Evolutionary conservation across 2,329 filamentous ascomycete species (phyloP), one percentile per base, ranked within the genome.

Genomic region (Penicillium sp.): DNA sequence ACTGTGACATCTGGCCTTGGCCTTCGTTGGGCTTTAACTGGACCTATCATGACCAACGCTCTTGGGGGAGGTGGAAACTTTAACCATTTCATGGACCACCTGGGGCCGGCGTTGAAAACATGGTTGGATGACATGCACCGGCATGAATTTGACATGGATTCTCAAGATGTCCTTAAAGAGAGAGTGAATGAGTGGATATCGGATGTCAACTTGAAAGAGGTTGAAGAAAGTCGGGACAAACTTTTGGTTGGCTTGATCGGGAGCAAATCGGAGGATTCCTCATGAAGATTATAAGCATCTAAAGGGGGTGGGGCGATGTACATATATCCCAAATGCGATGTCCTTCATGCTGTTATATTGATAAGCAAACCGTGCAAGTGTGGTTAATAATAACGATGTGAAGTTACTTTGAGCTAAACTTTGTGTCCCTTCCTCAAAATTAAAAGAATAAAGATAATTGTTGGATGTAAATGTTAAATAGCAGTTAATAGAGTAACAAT

Each of bases 1-100:
- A 60, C 62, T 8, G 37, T 63, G 33, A 62, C 61, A 6, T 62
- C 61, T 21, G 57, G 59, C 7, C 53, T 63, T 31, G 59, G 62
- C 9, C 54, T 62, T 65, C 19, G 67, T 10, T 61, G 58, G 57
- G 57, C 62, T 1, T 43, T 64, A 10, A 54, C 49, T 15, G 63
- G 63, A 27, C 27, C 27, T 27, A 27, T 27, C 8, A 27, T 27
- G 27, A 27, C 27, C 27, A 66, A 65, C 37, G 47, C 54, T 6
- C 58, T 66, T 17, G 27, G 27, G 27, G 60, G 57, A 2, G 61
- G 60, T 37, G 54, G 58, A 29, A 50, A 31, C 27, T 64, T 61
- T 37, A 49, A 37, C 21, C 60, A 68, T 60, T 62, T 66, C 21
- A 58, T 64, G 25, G 51, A 60, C 9, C 59, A 60, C 29, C 19